Conservation (phyloP, 1,139 yeast genomes). For the Williopsis jadinii region DNA sequence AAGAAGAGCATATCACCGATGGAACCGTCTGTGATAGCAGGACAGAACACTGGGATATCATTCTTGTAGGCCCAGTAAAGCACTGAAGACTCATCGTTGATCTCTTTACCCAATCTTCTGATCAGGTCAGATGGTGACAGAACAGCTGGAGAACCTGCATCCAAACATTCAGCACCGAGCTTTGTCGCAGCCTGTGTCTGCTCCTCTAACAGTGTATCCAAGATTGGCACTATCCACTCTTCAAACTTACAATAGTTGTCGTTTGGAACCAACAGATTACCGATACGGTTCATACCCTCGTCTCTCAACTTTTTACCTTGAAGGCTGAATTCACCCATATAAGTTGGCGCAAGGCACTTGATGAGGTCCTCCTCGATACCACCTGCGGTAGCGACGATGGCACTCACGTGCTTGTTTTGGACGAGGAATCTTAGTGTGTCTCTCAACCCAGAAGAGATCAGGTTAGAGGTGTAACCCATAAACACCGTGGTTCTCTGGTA, state of each 20-base stretch:
- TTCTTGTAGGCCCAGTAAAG: conserved; percentile 97
- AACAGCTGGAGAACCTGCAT: conserved; percentile 51
- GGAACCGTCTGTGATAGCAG: conserved; percentile 96
- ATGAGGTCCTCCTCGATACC: conserved; percentile 97
- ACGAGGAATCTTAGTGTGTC: conserved; percentile 85
- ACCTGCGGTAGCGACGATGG: conserved; percentile 93
- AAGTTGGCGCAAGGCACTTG: conserved; percentile 93
- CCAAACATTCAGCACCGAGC: conserved; percentile 42
- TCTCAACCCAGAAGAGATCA: conserved; percentile 90
- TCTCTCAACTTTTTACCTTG: conserved; percentile 81
- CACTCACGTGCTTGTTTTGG: conserved; percentile 90
- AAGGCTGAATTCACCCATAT: conserved; percentile 81
- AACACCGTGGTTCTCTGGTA: conserved; percentile 84
- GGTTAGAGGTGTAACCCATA: conserved; percentile 94
- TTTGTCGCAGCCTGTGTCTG: conserved; percentile 63
- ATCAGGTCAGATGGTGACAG: conserved; percentile 96
- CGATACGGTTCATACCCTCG: conserved; percentile 95
- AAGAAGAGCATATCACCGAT: conserved; percentile 98
- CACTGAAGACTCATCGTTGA: conserved; percentile 89
- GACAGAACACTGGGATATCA: conserved; percentile 92
- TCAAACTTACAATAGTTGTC: conserved; percentile 96
- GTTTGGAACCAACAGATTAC: conserved; percentile 92
- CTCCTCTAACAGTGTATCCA: conserved; percentile 81
- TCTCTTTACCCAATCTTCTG: conserved; percentile 90
- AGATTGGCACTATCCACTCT: conserved; percentile 95